Evolutionary conservation across 73 alveolate genomes (phyloP), one percentile per base, ranked within the genome.

Genomic region (Symbiodinium pilosum): DNA sequence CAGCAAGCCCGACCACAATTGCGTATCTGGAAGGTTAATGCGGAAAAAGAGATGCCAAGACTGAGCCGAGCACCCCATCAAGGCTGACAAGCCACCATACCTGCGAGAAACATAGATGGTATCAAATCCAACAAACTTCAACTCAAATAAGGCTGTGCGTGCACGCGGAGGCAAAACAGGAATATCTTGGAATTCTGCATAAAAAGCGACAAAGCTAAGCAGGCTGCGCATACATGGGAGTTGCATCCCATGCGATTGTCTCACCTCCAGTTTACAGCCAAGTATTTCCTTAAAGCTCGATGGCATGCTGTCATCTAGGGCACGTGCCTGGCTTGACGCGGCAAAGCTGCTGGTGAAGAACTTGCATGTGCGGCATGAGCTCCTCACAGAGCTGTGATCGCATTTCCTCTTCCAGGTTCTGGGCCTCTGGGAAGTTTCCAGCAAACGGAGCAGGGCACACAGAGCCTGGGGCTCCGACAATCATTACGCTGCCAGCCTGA

Each of bases 321-420:
- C 59, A 47, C 59, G 81, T n/a, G 34, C 81, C 81, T 38, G 81
- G 81, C 9, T 28, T 26, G 34, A 64, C 81, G 30, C 81, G 81
- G 81, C 81, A 64, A 28, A 64, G 81, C 81, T 64, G 81, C 81
- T 64, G 81, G 81, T 64, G 81, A 18, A 64, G 81, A 8, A 64
- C 12, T 38, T 64, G 81, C 81, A 64, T 64, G 81, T 64, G 81
- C 30, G 81, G 81, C 81, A 64, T 64, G 38, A 64, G 81, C 81
- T 64, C 81, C 81, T 64, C 36, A 56, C 1, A 51, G 26, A 54
- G 34, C 73, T 24, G 73, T 3, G 20, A 16, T 54, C 28, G 26
- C 73, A 54, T 24, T 3, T 54, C 26, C 73, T 5, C 73, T 54
- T 54, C 26, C 73, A 54, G 73, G 32, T 54, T 54, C 34, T 54